A percentile compares a stretch with the other conserved stretches of the same genome.
These are phyloP conservation scores for Prunus campanulata DNA, from an alignment of 306 rosid genomes.

Conservation along the genomic window DNA sequence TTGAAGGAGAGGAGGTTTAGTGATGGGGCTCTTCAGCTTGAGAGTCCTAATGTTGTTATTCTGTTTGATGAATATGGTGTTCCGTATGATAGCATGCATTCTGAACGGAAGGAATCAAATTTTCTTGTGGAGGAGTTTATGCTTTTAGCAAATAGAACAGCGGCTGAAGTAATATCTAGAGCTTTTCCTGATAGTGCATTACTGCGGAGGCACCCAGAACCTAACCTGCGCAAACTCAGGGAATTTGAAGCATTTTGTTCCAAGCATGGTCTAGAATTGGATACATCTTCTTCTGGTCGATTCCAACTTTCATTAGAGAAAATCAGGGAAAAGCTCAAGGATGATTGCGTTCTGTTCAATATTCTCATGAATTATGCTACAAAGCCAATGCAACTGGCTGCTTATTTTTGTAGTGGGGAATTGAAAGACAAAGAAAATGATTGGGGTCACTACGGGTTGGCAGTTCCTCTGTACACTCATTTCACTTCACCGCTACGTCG, in stretches of 20 bases:
- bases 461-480: constrained; percentile 82
- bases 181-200: constrained; percentile 80
- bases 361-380: constrained; percentile 70
- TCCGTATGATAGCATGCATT: constrained; percentile 57
- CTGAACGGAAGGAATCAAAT: constrained; percentile 54
- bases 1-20: constrained; percentile 62
- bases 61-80: constrained; percentile 65
- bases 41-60: constrained; percentile 50
- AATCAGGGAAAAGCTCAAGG: constrained; percentile 69
- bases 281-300: constrained; percentile 70
- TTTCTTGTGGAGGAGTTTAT: constrained; percentile 84
- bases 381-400: constrained; percentile 74
- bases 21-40: constrained; percentile 77
- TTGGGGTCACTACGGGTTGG: constrained; percentile 79
- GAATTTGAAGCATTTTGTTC: constrained; percentile 79
- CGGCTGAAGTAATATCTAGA: constrained; percentile 76
- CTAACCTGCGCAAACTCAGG: constrained; percentile 65
- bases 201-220: constrained; percentile 87
- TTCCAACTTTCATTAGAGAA: constrained; percentile 56
- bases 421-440: constrained; percentile 41
- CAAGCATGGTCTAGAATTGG: constrained; percentile 69
- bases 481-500: constrained; percentile 88
- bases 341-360: constrained; percentile 57
- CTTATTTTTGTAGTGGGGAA: constrained; percentile 80
- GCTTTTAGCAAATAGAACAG: constrained; percentile 84